These are phyloP conservation scores for Leccinum imitatum DNA, from an alignment of 768 basidiomycete genomes.

Conservation along the genomic window DNA sequence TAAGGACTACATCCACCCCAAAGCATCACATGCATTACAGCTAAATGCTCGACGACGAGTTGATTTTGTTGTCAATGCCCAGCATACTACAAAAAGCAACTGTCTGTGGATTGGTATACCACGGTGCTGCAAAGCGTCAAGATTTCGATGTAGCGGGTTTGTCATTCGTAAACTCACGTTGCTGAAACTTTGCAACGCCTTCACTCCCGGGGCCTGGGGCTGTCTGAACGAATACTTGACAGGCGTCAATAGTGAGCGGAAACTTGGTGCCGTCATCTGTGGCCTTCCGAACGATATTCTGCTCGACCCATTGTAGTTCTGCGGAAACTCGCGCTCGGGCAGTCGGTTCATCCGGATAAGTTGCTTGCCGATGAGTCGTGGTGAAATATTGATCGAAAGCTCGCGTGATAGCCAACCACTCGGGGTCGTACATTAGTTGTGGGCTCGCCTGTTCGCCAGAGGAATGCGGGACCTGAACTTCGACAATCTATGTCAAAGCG, in stretches of 20 bases:
- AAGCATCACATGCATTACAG: background rate
- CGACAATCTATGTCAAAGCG: constrained; percentile 57
- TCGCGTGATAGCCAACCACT: constrained; percentile 93
- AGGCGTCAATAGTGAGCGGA: constrained; percentile 42
- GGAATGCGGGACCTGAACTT: constrained; percentile 43
- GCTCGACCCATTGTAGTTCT: constrained; percentile 67
- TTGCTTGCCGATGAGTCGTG: constrained; percentile 42
- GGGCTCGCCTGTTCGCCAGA: constrained; percentile 25
- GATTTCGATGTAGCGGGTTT: background rate
- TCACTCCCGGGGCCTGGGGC: constrained; percentile 53
- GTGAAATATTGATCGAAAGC: constrained; percentile 83
- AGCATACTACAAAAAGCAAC: constrained; percentile 81
- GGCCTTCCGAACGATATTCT: constrained; percentile 43
- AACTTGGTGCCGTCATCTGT: background rate
- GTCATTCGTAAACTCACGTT: constrained; percentile 34
- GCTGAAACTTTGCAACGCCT: constrained; percentile 37
- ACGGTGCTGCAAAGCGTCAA: constrained; percentile 48
- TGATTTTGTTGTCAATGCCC: constrained; percentile 72
- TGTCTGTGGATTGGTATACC: constrained; percentile 89
- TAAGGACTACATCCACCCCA: background rate
- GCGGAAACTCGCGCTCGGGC: constrained; percentile 51
- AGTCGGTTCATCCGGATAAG: constrained; percentile 59
- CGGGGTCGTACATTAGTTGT: constrained; percentile 70
- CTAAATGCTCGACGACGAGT: constrained; percentile 24
- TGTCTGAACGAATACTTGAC: constrained; percentile 69